Evolutionary conservation across 345 rosid genomes (phyloP).

Genomic region (Salix caprea): DNA sequence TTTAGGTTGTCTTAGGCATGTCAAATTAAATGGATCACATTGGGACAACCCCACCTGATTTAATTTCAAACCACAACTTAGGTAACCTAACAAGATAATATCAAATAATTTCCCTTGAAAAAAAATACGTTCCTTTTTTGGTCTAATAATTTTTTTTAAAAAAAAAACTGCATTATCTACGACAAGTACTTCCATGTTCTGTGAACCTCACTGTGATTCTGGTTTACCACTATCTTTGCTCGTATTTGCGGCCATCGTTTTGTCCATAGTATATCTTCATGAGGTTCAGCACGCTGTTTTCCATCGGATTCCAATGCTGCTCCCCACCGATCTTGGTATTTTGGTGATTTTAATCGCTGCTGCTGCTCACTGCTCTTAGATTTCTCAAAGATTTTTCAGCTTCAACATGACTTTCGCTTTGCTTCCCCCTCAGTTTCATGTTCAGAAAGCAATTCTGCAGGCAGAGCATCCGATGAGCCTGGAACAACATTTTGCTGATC

Average conservation of each 20-base stretch:
- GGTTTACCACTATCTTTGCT: neutral
- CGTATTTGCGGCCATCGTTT: neutral
- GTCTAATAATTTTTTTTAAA: no score
- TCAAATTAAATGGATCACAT: no score
- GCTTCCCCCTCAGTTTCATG: conserved; percentile 9
- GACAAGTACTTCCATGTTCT: no score
- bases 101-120: no score
- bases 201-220: no score
- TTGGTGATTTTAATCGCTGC: neutral
- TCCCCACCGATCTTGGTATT: no score
- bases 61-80: no score
- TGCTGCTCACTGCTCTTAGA: neutral
- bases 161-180: no score
- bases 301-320: neutral
- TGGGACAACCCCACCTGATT: no score
- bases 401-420: conserved; percentile 6
- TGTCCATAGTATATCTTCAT: conserved; percentile 8
- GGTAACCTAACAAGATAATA: no score
- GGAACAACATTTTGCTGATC: conserved; percentile 3
- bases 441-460: conserved; percentile 3
- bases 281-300: neutral
- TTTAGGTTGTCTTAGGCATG: no score
- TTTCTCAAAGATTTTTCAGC: conserved; percentile 9
- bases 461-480: neutral
- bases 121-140: no score